Evolutionary conservation across 306 rosid species (phyloP), one percentile per base, ranked within the genome.

Genomic region (Heteromeles arbutifolia): DNA sequence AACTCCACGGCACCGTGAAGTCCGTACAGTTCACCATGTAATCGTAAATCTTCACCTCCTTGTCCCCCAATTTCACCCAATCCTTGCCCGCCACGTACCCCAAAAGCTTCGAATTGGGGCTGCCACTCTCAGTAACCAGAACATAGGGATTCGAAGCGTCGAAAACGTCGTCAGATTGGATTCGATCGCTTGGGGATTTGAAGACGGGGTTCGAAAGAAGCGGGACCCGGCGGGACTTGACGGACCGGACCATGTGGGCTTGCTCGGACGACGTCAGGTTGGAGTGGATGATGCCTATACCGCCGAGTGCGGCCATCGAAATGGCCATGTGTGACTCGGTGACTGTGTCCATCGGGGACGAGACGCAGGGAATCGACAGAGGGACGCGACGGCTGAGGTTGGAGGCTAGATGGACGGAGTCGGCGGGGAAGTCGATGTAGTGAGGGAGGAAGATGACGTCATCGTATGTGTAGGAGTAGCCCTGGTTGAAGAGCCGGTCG

Each of bases 301-400:
- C 97, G 1, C 97, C 97, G 0, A 91, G 87, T 1, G 98, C 79
- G 2, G 98, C 98, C 92, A 93, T 91, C 74, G 96, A 74, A 6
- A 85, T 63, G 52, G 97, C 93, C 98, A 91, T 93, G 81, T 80
- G 50, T 3, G 92, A 61, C 77, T 91, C 98, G 11, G 96, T 91
- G 58, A 93, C 92, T 18, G 97, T 91, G 74, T 93, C 98, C 98
- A 93, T 91, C 0, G 98, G 98, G n/a, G 98, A 93, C n/a, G 98
- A 88, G 17, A 91, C 90, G 73, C 91, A 73, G 48, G 98, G 98
- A n/a, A 84, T 62, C 17, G 87, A 74, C 66, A 91, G 93, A 0
- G 84, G 54, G 65, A 93, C 8, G 34, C 84, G 86, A 69, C 97
- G 96, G 63, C 84, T 83, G 80, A 93, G 88, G 3, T 72, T 78